Evolutionary conservation across 331 rosid species (phyloP).

Genomic region (Malus hybrid): DNA sequence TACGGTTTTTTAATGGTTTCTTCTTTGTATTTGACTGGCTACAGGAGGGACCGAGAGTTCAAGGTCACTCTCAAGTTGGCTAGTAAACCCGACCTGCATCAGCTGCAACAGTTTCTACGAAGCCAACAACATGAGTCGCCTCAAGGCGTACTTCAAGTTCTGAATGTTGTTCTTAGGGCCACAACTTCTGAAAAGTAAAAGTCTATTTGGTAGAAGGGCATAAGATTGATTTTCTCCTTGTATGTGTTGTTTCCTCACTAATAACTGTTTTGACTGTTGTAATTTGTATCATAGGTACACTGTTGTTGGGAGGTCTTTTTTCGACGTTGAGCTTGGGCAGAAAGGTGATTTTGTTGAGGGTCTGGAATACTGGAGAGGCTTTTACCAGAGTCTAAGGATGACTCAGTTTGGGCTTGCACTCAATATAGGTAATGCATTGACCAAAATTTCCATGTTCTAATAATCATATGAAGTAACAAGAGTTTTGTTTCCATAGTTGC

Average conservation of each 20-base stretch:
- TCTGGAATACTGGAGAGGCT: neutral
- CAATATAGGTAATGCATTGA: conserved; percentile 33
- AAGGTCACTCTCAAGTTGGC: conserved; percentile 48
- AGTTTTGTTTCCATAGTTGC: too few species aligned
- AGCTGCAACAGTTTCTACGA: conserved; percentile 36
- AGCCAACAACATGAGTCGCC: conserved; percentile 47
- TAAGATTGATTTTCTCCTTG: neutral
- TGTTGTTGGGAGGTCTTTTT: neutral
- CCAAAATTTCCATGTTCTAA: neutral
- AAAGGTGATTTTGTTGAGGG: neutral
- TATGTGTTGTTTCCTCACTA: conserved; percentile 12
- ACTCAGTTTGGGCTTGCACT: conserved; percentile 74
- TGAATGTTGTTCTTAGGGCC: conserved; percentile 58
- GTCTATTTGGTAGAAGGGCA: neutral
- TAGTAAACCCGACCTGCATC: conserved; percentile 33
- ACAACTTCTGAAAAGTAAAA: conserved; percentile 38
- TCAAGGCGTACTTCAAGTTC: conserved; percentile 51
- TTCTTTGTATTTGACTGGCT: neutral
- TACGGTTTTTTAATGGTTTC: neutral
- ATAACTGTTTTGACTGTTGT: conserved; percentile 43
- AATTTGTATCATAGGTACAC: neutral
- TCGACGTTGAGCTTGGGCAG: neutral
- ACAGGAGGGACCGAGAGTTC: conserved; percentile 40
- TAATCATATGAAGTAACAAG: neutral
- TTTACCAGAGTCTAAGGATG: conserved; percentile 36